Evolutionary conservation across 140 eudicot species (phyloP), one percentile per base, ranked within the genome.

Genomic region (Senecio squalidus): DNA sequence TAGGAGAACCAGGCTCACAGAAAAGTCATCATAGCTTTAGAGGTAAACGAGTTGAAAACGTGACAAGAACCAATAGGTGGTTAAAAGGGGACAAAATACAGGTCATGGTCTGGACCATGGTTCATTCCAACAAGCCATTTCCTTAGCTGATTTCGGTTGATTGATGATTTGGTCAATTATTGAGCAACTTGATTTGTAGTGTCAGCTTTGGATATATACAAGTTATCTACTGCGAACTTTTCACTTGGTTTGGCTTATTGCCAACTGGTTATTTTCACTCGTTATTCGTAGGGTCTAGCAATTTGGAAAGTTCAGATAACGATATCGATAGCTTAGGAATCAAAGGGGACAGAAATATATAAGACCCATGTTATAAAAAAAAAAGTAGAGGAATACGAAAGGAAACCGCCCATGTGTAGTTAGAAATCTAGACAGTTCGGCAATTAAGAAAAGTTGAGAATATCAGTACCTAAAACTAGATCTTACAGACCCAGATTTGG

Each of bases 31-130:
- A 27, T 51, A 50, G 39, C 20, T 57, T 14, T 28, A 67, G 29
- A 45, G 31, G 67, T 27, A 25, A 13, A 25, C 28, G 54, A 52
- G 33, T 40, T 39, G 11, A 11, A 44, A 51, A 21, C 31, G 28
- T 39, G 70, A 38, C 25, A 66, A 58, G 33, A 61, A 48, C 53
- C 52, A 58, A 9, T 30, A 36, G n/a, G 61, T 69, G 55, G 48
- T 27, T n/a, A 11, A 63, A n/a, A 34, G 74, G 76, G 11, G 79
- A 82, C 84, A 78, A 78, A 77, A 61, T 33, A 64, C 40, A 36
- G 72, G 79, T 82, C 84, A 73, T 56, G 66, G 56, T 46, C 55
- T 25, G 78, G 73, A 71, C 29, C n/a, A 38, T 66, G 27, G 62
- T 29, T 75, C 79, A 40, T 66, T 71, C 76, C 71, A 71, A 75